These are phyloP conservation scores for Amanita brunnescens DNA, from an alignment of 768 basidiomycete species.

Conservation along the genomic window DNA sequence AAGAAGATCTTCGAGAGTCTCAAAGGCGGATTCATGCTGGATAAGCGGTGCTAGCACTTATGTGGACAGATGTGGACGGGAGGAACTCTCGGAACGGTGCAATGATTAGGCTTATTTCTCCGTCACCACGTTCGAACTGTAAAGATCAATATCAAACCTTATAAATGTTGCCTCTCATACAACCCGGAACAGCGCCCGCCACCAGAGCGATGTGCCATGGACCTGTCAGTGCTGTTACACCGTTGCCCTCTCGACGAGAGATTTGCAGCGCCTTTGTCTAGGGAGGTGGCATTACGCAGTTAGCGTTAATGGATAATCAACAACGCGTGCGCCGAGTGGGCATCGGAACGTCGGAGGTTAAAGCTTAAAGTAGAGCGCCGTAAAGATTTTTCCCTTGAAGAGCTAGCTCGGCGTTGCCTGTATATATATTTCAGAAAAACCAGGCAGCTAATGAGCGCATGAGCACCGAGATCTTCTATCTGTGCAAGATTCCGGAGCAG, in stretches of 20 bases:
- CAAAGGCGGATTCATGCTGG: no score
- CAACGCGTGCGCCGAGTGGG: constrained; percentile 23
- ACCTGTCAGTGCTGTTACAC: no score
- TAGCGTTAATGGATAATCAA: constrained; percentile 54
- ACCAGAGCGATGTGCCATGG: no score
- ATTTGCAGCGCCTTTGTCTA: constrained; percentile 59
- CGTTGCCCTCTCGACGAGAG: constrained; percentile 35
- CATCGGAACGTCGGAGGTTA: constrained; percentile 20
- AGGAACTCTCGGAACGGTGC: no score
- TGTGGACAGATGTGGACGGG: no score
- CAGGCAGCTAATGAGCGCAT: constrained; percentile 72
- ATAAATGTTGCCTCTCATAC: no score
- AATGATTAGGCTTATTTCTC: no score
- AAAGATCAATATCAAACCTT: no score
- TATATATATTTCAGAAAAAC: constrained; percentile 80
- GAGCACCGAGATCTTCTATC: constrained; percentile 70
- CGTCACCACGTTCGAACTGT: no score
- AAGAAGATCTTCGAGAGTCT: no score
- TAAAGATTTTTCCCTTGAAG: constrained; percentile 68
- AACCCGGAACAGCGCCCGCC: no score
- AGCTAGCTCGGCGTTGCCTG: constrained; percentile 73
- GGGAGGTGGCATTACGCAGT: constrained; percentile 69
- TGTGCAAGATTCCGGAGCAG: constrained; percentile 62
- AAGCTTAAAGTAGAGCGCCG: constrained; percentile 51
- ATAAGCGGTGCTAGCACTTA: no score